Evolutionary conservation across 1,139 yeast species (phyloP).

Genomic region (Pichia sp.): DNA sequence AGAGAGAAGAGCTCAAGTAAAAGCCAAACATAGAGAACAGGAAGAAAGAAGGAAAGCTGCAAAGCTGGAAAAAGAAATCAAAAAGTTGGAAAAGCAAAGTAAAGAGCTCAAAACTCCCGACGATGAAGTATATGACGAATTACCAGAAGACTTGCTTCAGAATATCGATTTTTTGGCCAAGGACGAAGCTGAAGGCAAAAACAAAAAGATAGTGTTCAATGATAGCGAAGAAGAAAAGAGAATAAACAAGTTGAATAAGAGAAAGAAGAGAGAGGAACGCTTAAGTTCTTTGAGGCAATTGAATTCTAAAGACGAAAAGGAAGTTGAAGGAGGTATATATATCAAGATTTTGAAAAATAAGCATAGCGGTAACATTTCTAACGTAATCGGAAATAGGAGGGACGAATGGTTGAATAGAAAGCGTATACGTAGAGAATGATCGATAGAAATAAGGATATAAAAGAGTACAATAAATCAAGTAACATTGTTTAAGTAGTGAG

Average conservation of each 20-base stretch:
- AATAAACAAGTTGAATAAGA: conserved; percentile 33
- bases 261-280: conserved; percentile 41
- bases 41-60: conserved; percentile 36
- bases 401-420: conserved; percentile 61
- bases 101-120: conserved; percentile 29
- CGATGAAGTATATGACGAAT: conserved; percentile 41
- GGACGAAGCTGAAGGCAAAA: conserved; percentile 17
- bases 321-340: conserved; percentile 53
- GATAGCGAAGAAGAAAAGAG: conserved; percentile 33
- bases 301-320: conserved; percentile 37
- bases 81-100: conserved; percentile 43
- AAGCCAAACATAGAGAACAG: conserved; percentile 48
- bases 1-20: conserved; percentile 35
- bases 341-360: conserved; percentile 15
- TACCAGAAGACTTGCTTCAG: conserved; percentile 47
- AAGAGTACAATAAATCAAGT: too few species aligned
- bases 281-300: conserved; percentile 35
- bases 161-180: conserved; percentile 25
- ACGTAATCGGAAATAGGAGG: conserved; percentile 40
- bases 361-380: background rate
- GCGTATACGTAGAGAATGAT: conserved; percentile 34
- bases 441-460: background rate
- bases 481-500: background rate
- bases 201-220: conserved; percentile 39
- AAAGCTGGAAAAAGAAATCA: conserved; percentile 31